Percentiles rank a stretch among this genome's conserved stretches.
Evolutionary conservation across 768 basidiomycete species (phyloP).

Genomic region (Austroboletus eburneus): DNA sequence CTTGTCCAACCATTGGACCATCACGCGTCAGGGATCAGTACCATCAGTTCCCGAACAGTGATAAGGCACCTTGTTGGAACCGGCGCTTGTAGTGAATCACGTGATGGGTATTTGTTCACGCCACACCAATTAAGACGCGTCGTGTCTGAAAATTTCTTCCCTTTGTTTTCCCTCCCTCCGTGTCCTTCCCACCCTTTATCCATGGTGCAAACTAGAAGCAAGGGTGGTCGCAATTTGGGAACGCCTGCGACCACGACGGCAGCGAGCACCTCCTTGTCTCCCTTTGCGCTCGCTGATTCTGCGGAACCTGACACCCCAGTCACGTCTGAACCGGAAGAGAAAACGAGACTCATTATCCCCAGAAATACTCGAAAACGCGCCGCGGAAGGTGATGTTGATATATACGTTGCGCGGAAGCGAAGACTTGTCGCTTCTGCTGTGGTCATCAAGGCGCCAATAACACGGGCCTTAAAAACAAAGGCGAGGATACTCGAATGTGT

Average conservation of each 20-base stretch:
- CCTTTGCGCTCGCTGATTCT: slow-evolving; percentile 46
- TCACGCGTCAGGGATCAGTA: no score
- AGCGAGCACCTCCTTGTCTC: slow-evolving; percentile 44
- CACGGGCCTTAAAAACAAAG: slow-evolving; percentile 19
- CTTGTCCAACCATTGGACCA: no score
- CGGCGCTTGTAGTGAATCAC: slow-evolving; percentile 31
- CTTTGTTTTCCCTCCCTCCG: slow-evolving; percentile 4
- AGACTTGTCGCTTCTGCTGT: slow-evolving; percentile 31
- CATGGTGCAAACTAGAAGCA: slow-evolving; percentile 26
- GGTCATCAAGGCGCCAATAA: slow-evolving; percentile 15
- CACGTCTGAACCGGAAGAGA: slow-evolving; percentile 40
- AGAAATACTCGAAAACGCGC: slow-evolving; percentile 26
- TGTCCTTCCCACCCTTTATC: not conserved
- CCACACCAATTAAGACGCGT: slow-evolving; percentile 29
- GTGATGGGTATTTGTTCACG: slow-evolving; percentile 17
- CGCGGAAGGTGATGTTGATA: slow-evolving; percentile 34
- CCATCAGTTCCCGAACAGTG: no score
- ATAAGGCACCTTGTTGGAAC: not conserved
- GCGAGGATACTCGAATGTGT: slow-evolving; percentile 14
- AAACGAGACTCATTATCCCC: slow-evolving; percentile 4
- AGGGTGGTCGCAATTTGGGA: slow-evolving; percentile 6
- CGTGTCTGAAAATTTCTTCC: slow-evolving; percentile 14
- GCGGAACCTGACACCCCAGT: slow-evolving; percentile 47
- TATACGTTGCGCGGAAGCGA: slow-evolving; percentile 25
- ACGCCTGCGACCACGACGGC: slow-evolving; percentile 27